Evolutionary conservation across 257 asterid genomes (phyloP).

Genomic region (Cordia subcordata): DNA sequence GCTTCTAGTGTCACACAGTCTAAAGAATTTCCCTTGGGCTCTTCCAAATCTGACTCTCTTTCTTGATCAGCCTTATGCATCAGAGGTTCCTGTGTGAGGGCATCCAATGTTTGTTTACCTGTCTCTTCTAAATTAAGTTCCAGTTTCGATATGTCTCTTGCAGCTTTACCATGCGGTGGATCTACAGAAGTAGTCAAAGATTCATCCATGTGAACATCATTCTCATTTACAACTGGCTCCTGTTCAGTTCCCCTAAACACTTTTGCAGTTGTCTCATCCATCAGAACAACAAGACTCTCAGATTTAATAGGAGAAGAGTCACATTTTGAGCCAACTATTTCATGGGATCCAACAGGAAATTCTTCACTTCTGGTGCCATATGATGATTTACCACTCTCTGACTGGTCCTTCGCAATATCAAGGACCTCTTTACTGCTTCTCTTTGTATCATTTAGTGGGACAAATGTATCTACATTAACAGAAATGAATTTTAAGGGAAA

Average conservation of each 20-base stretch:
- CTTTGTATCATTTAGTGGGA: slow-evolving; percentile 21
- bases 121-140: not conserved
- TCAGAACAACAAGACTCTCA: slow-evolving; percentile 10
- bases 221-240: too few relatives aligned
- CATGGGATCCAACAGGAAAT: slow-evolving; percentile 18
- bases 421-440: slow-evolving; percentile 20
- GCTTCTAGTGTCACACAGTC: not conserved
- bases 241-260: slow-evolving; percentile 31
- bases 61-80: too few relatives aligned
- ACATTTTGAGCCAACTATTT: slow-evolving; percentile 11
- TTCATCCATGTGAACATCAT: slow-evolving; percentile 30
- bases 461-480: slow-evolving; percentile 28
- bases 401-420: slow-evolving; percentile 19
- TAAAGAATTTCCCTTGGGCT: too few relatives aligned
- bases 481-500: slow-evolving; percentile 9
- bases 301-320: slow-evolving; percentile 13
- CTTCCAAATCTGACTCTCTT: too few relatives aligned
- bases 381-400: slow-evolving; percentile 12
- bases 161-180: not conserved
- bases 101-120: not conserved
- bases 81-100: too few relatives aligned
- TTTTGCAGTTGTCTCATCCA: slow-evolving; percentile 8
- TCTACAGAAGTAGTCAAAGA: too few relatives aligned
- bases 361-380: slow-evolving; percentile 18
- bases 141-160: not conserved